Conservation (phyloP, 768 basidiomycete genomes). For the Porpolomopsis calyptriformis region DNA sequence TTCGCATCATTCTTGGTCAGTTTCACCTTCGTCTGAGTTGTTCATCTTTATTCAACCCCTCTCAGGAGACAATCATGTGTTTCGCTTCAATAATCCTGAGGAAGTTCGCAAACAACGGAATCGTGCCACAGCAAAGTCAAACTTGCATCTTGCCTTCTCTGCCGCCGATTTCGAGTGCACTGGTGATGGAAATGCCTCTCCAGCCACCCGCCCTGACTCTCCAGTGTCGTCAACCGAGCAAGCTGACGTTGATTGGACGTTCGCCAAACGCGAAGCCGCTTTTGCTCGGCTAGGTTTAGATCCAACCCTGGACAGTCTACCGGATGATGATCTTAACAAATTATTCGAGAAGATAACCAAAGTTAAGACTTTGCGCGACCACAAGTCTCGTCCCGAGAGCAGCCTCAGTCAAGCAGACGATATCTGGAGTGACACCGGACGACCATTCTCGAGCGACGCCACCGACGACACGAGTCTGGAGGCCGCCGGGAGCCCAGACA, state of each 20-base stretch:
- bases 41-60: slow-evolving; percentile 9
- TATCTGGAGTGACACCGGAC: slow-evolving; percentile 81
- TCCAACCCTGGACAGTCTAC: slow-evolving; percentile 83
- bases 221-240: slow-evolving; percentile 60
- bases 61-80: slow-evolving; percentile 90
- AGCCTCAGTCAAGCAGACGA: slow-evolving; percentile 81
- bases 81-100: slow-evolving; percentile 93
- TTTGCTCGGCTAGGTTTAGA: slow-evolving; percentile 78
- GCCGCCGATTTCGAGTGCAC: slow-evolving; percentile 54
- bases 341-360: slow-evolving; percentile 91
- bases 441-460: slow-evolving; percentile 66
- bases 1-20: slow-evolving; percentile 89
- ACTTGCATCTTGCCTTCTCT: slow-evolving; percentile 51
- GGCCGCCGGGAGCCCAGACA: slow-evolving; percentile 54
- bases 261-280: slow-evolving; percentile 89
- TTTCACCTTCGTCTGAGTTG: slow-evolving; percentile 12
- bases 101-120: slow-evolving; percentile 88
- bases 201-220: slow-evolving; percentile 68
- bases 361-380: slow-evolving; percentile 79
- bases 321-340: slow-evolving; percentile 90
- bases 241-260: slow-evolving; percentile 92
- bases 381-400: slow-evolving; percentile 80
- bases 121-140: slow-evolving; percentile 64
- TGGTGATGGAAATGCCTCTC: slow-evolving; percentile 27
- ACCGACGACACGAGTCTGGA: slow-evolving; percentile 88